Evolutionary conservation across 2,329 filamentous ascomycete genomes (phyloP).

Genomic region (Arthrobotrys musiformis): DNA sequence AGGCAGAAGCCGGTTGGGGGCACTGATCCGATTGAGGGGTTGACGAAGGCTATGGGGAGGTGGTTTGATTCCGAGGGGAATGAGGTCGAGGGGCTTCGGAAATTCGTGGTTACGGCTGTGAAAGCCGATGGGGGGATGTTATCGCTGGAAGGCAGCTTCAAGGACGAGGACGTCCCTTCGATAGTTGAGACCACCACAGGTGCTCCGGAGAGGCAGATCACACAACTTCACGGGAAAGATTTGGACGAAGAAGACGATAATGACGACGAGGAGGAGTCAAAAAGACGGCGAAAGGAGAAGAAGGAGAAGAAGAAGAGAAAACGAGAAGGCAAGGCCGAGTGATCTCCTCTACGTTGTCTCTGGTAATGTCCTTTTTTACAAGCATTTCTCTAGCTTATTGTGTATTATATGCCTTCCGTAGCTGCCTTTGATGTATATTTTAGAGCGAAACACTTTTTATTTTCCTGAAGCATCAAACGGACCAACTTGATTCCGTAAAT

Average conservation of each 20-base stretch:
- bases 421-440: too few relatives aligned
- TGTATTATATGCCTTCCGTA: conserved; percentile 1
- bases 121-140: conserved; percentile 81
- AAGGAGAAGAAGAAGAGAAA: conserved; percentile 58
- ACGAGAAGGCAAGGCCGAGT: conserved; percentile 51
- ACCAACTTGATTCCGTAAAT: not conserved
- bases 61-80: conserved; percentile 79
- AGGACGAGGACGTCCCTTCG: conserved; percentile 66
- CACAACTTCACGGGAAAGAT: conserved; percentile 45
- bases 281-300: conserved; percentile 47
- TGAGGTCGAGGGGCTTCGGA: conserved; percentile 75
- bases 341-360: too few relatives aligned
- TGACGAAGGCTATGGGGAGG: conserved; percentile 70
- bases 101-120: conserved; percentile 85
- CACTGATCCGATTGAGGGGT: conserved; percentile 60
- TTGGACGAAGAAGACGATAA: too few relatives aligned
- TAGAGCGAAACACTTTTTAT: conserved; percentile 7
- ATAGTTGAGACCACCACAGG: conserved; percentile 19
- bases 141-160: conserved; percentile 87
- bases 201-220: not conserved
- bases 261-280: conserved; percentile 39
- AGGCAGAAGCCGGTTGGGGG: conserved; percentile 31
- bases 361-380: too few relatives aligned
- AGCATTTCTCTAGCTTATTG: not conserved
- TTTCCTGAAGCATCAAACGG: conserved; percentile 1